A percentile compares a stretch with the other conserved stretches of the same genome.
Evolutionary conservation across 495 filamentous ascomycete genomes (phyloP).

Genomic region (Podospora fimiseda): DNA sequence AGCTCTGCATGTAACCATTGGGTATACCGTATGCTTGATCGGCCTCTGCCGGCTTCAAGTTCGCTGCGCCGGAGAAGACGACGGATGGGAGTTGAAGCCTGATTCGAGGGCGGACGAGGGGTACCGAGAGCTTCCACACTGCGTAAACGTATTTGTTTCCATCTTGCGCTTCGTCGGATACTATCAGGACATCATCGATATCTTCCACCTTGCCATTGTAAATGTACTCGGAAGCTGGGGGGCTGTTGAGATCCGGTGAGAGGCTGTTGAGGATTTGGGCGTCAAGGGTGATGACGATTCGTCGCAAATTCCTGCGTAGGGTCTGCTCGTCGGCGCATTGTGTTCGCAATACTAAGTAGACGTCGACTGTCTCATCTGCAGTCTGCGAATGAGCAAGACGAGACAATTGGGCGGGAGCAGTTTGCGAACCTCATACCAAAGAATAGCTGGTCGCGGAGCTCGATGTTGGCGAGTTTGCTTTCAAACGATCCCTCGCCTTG

Average conservation of each 20-base stretch:
- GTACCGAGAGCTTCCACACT: conserved; percentile 76
- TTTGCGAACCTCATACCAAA: conserved; percentile 56
- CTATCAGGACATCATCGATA: conserved; percentile 54
- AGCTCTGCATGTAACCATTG: conserved; percentile 68
- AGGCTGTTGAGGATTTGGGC: conserved; percentile 61
- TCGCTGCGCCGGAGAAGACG: conserved; percentile 69
- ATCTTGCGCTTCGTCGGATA: conserved; percentile 48
- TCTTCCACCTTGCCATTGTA: conserved; percentile 56
- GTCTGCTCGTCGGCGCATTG: conserved; percentile 54
- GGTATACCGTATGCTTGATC: conserved; percentile 41
- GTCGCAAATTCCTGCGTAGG: conserved; percentile 54
- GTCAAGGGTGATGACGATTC: conserved; percentile 63
- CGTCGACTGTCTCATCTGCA: conserved; percentile 70
- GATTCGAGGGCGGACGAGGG: conserved; percentile 68
- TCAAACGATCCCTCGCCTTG: conserved; percentile 32
- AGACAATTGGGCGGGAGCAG: conserved; percentile 34
- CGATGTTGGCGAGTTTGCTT: conserved; percentile 42
- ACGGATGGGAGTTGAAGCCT: conserved; percentile 72
- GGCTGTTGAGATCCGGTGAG: conserved; percentile 34
- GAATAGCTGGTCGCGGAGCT: conserved; percentile 46
- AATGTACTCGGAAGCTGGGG: conserved; percentile 57
- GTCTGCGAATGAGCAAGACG: conserved; percentile 55
- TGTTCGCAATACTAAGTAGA: conserved; percentile 66
- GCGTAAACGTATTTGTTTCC: conserved; percentile 52
- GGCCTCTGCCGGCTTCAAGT: conserved; percentile 51